A percentile compares a stretch with the other conserved stretches of the same genome.
Evolutionary conservation across 2,329 filamentous ascomycete species (phyloP).

Genomic region (Monosporascus sp.): DNA sequence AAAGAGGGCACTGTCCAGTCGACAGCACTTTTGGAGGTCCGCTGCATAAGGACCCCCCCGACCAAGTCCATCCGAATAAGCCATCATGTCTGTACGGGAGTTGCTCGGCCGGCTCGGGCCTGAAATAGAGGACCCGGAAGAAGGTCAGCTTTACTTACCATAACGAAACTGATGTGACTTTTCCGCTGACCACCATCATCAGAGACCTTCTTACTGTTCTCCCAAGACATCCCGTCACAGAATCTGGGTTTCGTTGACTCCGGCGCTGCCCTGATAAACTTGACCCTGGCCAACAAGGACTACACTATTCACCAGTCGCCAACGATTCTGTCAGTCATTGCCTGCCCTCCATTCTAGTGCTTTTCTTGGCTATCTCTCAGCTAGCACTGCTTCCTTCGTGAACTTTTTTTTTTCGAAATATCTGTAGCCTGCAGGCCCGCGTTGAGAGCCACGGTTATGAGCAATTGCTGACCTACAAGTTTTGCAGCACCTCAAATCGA

Average conservation of each 20-base stretch:
- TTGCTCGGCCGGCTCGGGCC: constrained; percentile 34
- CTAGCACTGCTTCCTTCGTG: background rate
- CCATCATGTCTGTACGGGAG: background rate
- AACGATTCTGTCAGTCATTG: constrained; percentile 52
- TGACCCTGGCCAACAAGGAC: constrained; percentile 65
- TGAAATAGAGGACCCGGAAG: constrained; percentile 45
- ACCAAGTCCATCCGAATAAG: background rate
- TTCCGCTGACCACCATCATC: constrained; percentile 2
- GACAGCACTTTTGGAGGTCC: no score
- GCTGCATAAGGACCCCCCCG: background rate
- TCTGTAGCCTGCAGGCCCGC: background rate
- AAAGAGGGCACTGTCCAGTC: no score
- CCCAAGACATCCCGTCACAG: constrained; percentile 65
- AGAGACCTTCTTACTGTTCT: constrained; percentile 90
- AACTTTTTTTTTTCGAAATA: background rate
- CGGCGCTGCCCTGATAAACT: constrained; percentile 57
- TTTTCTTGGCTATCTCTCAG: constrained; percentile 33
- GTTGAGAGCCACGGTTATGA: constrained; percentile 40
- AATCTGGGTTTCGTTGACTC: constrained; percentile 84
- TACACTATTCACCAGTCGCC: constrained; percentile 80
- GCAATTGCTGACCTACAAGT: constrained; percentile 31
- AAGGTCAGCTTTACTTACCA: constrained; percentile 31
- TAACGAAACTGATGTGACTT: background rate
- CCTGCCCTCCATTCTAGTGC: background rate
- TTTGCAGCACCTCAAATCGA: constrained; percentile 1